Percentiles rank a stretch among this genome's conserved stretches.
Conservation (phyloP, 768 basidiomycete species). For the Leccinum olivaceopallidum region DNA sequence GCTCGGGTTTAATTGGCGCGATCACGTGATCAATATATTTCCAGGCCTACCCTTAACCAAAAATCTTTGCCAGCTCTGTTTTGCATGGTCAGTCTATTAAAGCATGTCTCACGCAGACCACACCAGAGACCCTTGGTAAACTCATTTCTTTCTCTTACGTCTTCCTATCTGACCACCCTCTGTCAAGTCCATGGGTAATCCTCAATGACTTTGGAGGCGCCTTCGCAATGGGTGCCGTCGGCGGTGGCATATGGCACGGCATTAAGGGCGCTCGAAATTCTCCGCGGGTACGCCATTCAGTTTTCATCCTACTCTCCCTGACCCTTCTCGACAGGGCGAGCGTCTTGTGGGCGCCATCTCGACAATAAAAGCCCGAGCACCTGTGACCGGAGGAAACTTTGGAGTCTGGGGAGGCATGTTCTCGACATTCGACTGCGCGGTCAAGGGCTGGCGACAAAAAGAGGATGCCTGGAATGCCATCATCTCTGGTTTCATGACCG, state of each 20-base stretch:
- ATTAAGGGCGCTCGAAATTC: constrained; percentile 98
- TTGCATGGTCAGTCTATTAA: not conserved
- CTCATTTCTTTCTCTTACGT: not conserved
- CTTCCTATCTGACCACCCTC: not conserved
- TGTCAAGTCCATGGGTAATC: constrained; percentile 90
- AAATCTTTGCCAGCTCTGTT: constrained; percentile 13
- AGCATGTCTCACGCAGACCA: constrained; percentile 89
- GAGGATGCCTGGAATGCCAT: constrained; percentile 99
- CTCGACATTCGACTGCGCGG: constrained; percentile 96
- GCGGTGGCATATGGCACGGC: constrained; percentile 98
- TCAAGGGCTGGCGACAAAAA: constrained; percentile 96
- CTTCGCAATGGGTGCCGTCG: constrained; percentile 97
- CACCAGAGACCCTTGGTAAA: constrained; percentile 87
- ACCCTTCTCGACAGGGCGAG: constrained; percentile 69
- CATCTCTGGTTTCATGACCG: constrained; percentile 97
- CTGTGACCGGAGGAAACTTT: constrained; percentile 97
- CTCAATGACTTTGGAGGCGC: constrained; percentile 98
- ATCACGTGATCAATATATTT: constrained; percentile 28
- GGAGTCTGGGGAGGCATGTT: constrained; percentile 98
- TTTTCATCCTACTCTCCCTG: not conserved
- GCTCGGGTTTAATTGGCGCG: constrained; percentile 23
- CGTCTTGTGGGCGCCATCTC: constrained; percentile 91
- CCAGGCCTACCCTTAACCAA: constrained; percentile 34
- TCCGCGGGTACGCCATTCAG: constrained; percentile 64
- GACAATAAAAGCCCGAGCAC: constrained; percentile 96